These are phyloP conservation scores for Pyronema domesticum DNA, from an alignment of 495 filamentous ascomycete species.

Conservation along the genomic window DNA sequence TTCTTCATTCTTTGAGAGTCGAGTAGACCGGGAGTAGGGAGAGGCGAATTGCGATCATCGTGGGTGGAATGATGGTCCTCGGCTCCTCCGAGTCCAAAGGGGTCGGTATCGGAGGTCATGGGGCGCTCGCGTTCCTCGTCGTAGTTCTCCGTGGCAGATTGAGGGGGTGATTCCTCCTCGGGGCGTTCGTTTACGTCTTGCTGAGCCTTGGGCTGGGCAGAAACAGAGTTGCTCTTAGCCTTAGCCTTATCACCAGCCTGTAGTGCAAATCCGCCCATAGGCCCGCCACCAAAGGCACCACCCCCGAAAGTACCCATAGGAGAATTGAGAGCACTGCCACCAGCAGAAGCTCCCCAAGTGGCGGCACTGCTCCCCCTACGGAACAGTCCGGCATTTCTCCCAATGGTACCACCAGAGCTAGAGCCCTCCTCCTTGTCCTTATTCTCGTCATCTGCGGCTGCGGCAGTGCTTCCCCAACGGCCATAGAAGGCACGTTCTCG, in stretches of 20 bases:
- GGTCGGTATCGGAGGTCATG: constrained; percentile 56
- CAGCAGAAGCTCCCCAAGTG: constrained; percentile 11
- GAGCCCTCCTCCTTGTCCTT: constrained; percentile 19
- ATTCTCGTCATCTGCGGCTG: constrained; percentile 25
- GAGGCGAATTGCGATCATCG: constrained; percentile 18
- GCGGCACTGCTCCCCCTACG: constrained; percentile 17
- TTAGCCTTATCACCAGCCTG: constrained; percentile 21
- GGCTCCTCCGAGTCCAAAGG: constrained; percentile 35
- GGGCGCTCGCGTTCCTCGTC: constrained; percentile 37
- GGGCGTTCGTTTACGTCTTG: constrained; percentile 14
- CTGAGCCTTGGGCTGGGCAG: constrained; percentile 26
- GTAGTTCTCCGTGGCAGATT: not conserved
- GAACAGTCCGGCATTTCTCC: constrained; percentile 21
- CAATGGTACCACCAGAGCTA: constrained; percentile 13
- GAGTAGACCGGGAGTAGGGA: constrained; percentile 27
- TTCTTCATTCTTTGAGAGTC: constrained; percentile 42
- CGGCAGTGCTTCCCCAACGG: constrained; percentile 32
- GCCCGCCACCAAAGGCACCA: constrained; percentile 19
- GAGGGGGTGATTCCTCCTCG: constrained; percentile 7
- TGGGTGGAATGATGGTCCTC: constrained; percentile 41
- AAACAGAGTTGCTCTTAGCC: constrained; percentile 21
- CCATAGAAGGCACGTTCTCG: constrained; percentile 20
- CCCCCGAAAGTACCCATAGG: constrained; percentile 24
- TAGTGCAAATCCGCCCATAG: constrained; percentile 23
- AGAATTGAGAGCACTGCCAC: constrained; percentile 18